Conservation (phyloP, 495 filamentous ascomycete species). For the Baudoinia panamericana region DNA sequence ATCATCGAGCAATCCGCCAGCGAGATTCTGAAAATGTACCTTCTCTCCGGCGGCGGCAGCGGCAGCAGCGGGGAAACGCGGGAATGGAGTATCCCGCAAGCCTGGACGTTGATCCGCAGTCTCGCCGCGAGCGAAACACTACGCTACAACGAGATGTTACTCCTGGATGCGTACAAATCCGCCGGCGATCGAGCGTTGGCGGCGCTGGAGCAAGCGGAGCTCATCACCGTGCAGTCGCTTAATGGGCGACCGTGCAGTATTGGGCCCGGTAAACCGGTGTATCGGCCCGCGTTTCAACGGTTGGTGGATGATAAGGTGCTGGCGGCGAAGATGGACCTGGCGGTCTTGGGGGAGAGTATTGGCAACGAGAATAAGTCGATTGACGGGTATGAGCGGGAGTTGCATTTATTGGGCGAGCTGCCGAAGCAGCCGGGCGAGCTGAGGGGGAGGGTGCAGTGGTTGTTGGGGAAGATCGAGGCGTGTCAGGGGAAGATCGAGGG, state of each 20-base stretch:
- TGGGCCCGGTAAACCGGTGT: conserved; percentile 75
- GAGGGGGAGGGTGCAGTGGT: conserved; percentile 47
- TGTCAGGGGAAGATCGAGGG: conserved; percentile 63
- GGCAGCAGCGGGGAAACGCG: no score
- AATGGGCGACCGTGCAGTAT: conserved; percentile 67
- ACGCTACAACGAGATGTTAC: conserved; percentile 70
- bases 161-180: conserved; percentile 58
- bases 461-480: conserved; percentile 54
- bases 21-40: conserved; percentile 88
- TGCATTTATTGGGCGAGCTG: conserved; percentile 48
- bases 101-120: conserved; percentile 72
- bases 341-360: conserved; percentile 49
- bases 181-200: conserved; percentile 59
- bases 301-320: conserved; percentile 61
- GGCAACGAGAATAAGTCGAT: conserved; percentile 62
- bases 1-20: conserved; percentile 78
- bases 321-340: conserved; percentile 59
- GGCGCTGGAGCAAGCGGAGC: conserved; percentile 71
- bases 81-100: conserved; percentile 70
- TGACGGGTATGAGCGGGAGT: conserved; percentile 66
- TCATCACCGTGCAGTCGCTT: conserved; percentile 60
- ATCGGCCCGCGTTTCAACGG: conserved; percentile 63
- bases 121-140: conserved; percentile 50
- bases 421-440: conserved; percentile 52
- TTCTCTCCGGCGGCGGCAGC: conserved; percentile 45